A percentile compares a stretch with the other conserved stretches of the same genome.
Conservation (phyloP, 148 eudicot species). For the Suaeda aralocaspica region DNA sequence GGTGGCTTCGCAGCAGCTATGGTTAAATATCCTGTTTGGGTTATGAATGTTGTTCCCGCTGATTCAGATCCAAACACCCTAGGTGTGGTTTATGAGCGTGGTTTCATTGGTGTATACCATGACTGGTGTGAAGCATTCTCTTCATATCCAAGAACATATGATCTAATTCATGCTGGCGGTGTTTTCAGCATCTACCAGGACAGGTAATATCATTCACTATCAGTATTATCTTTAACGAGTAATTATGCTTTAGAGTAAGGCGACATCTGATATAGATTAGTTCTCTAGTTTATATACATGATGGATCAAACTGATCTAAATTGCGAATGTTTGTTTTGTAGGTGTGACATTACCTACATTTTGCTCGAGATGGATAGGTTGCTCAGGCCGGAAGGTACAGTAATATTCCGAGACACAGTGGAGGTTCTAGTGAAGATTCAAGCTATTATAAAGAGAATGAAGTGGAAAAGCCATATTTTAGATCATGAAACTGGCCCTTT, state of each 20-base stretch:
- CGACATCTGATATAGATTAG: too few species aligned
- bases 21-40: conserved; percentile 83
- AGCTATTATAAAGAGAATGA: conserved; percentile 51
- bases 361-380: conserved; percentile 84
- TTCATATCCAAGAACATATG: conserved; percentile 89
- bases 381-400: conserved; percentile 79
- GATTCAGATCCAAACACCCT: conserved; percentile 55
- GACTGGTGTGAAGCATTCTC: conserved; percentile 98
- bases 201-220: conserved; percentile 34
- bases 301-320: neutral
- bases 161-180: conserved; percentile 77
- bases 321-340: conserved; percentile 8
- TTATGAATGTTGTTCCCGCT: conserved; percentile 89
- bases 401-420: conserved; percentile 63
- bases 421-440: conserved; percentile 66
- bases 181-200: conserved; percentile 73
- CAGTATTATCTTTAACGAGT: too few species aligned
- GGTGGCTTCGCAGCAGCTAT: conserved; percentile 92
- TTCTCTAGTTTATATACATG: too few species aligned
- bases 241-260: too few species aligned
- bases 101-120: conserved; percentile 78
- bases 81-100: conserved; percentile 73
- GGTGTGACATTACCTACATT: conserved; percentile 70
- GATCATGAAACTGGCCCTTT: conserved; percentile 89
- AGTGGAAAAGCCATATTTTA: conserved; percentile 56